Evolutionary conservation across 805 yeast species (phyloP).

Genomic region (Yamadazyma sp.): DNA sequence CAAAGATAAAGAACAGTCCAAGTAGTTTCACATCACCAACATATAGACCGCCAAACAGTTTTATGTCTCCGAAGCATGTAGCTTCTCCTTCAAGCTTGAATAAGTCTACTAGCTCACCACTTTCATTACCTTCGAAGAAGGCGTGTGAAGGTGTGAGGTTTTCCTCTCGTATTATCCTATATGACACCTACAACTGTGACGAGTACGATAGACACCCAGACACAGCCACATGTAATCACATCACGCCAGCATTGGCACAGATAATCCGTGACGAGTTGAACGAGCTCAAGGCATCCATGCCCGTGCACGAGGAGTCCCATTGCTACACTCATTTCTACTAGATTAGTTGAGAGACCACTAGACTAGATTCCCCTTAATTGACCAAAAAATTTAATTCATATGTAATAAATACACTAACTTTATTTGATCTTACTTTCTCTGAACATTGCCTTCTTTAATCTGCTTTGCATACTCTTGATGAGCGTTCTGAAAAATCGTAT

Average conservation of each 20-base stretch:
- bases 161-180: constrained; percentile 78
- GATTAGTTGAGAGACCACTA: background rate
- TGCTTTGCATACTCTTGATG: constrained; percentile 27
- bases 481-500: constrained; percentile 48
- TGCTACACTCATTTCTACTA: constrained; percentile 73
- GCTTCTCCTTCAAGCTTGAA: background rate
- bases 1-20: constrained; percentile 4
- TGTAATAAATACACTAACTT: constrained; percentile 7
- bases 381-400: constrained; percentile 6
- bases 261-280: constrained; percentile 84
- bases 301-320: constrained; percentile 72
- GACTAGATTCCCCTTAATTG: too few species aligned
- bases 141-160: constrained; percentile 50
- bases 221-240: constrained; percentile 85
- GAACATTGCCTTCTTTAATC: constrained; percentile 12
- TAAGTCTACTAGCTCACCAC: constrained; percentile 3
- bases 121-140: constrained; percentile 1
- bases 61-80: background rate
- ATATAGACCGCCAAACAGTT: constrained; percentile 3
- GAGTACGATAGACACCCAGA: constrained; percentile 95
- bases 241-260: constrained; percentile 85
- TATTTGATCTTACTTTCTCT: constrained; percentile 7
- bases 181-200: constrained; percentile 76
- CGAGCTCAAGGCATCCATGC: constrained; percentile 76
- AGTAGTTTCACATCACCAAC: background rate